Evolutionary conservation across 495 filamentous ascomycete species (phyloP), one percentile per base, ranked within the genome.

Genomic region (Astrothelium macrocarpum): DNA sequence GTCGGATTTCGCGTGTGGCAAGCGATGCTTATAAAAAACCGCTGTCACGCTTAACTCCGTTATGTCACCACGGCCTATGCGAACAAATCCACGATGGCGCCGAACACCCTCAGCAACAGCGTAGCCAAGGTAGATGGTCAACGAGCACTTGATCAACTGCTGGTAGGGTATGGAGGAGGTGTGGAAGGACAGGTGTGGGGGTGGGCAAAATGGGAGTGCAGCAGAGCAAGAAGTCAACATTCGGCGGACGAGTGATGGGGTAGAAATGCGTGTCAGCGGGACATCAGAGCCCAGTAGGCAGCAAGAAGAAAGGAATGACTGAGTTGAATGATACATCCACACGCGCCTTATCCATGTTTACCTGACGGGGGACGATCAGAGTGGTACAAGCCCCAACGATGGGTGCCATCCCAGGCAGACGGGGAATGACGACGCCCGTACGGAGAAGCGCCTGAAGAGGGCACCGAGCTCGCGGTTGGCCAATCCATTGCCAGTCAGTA

Each of bases 251-350:
- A 56, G 7, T 28, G 26, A 25, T 5, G 49, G 5, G 25, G 29
- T 28, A 56, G 49, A 56, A 56, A 29, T 56, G 49, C n/a, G 43
- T 29, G 49, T 56, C 49, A 56, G 49, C 49, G 23, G 49, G 49
- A 56, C 49, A 56, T 49, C 43, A 26, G 25, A 26, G 43, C 43
- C 43, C 25, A 56, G 49, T 20, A n/a, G 29, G 49, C 49, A 16
- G 29, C 9, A 16, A 28, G 2, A 29, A 14, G 34, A 5, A 26
- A 56, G 11, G 23, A 16, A 11, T 56, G 49, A 56, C 23, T 29
- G 49, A 56, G 11, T 49, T 49, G 18, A 4, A 5, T 49, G 43
- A 49, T 5, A 5, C 43, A 18, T 49, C 43, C 43, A 49, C 43
- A 18, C 43, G 43, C 43, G 43, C 43, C 10, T 18, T 49, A 3